Evolutionary conservation across 169 alveolate genomes (phyloP), one percentile per base, ranked within the genome.

Genomic region (Cryptosporidium parvum): DNA sequence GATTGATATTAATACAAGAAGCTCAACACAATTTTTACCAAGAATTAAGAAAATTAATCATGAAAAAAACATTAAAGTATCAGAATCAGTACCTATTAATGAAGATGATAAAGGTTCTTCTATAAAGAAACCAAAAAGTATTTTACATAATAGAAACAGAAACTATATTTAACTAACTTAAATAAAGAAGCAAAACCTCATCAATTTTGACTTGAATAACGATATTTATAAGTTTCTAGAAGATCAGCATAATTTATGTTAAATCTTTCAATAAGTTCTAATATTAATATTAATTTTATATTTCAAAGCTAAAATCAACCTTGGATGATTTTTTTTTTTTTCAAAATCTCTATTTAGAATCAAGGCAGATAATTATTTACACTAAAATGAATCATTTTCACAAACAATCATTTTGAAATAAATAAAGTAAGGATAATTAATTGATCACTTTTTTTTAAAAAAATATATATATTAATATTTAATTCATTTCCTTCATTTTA

Each of bases 41-140:
- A 69, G 45, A 61, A 80, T 80, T 65, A 80, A 48, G 16, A 80
- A 80, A 62, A 45, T 65, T 44, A 44, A 23, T 18, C 73, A 62
- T 23, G 65, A 45, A 18, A 67, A 67, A 45, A 42, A 45, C 59
- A 33, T 14, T 6, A 42, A 44, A 48, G 59, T 62, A 9, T 26
- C 75, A 1, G 89, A 80, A 51, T 65, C 89, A 45, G 89, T 80
- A 21, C 89, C 89, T 5, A 16, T 80, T 61, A 65, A 45, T 21
- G 89, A 80, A 14, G 89, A 62, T 21, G 21, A 16, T 29, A 35
- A 44, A 16, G 3, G 4, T 12, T 48, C 65, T 14, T 5, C 75
- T 35, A 26, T 80, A 3, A 37, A 29, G 67, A 56, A 56, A 23
- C 35, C 67, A 9, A 56, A 56, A 26, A 7, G 67, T 56, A 56